Evolutionary conservation across 768 basidiomycete species (phyloP), one percentile per base, ranked within the genome.

Genomic region (Crucibulum laeve): DNA sequence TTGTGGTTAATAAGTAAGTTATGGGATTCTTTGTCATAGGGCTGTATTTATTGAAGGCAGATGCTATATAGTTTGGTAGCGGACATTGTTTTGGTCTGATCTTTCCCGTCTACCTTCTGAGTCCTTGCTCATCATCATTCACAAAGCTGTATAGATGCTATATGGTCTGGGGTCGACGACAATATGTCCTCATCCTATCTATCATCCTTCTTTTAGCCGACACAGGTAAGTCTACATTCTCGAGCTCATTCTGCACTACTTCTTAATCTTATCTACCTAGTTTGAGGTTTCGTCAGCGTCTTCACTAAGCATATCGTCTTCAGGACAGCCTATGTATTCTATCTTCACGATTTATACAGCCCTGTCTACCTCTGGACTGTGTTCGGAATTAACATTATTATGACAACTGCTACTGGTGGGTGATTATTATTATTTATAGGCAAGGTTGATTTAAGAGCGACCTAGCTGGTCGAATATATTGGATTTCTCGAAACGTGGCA

Each of bases 121-220:
- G 10, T 19, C 28, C 10, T 11, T 38, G 18, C 8, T 38, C 19
- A 8, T 11, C 18, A 11, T 17, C 13, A 10, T 28, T 26, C n/a
- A 3, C 1, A 14, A 36, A 53, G 54, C 26, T 55, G 11, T 47
- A 56, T 44, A 48, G 53, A 21, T 54, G 46, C 30, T 56, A 54
- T 33, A 46, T 54, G 11, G 28, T 52, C 17, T 56, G 50, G 50
- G 38, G 34, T 25, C 43, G 39, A 11, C 47, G 44, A 17, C 42
- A 38, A 17, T 45, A 23, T 24, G n/a, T 52, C 11, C 37, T 52
- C 10, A 15, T 50, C 39, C 50, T 25, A 7, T 53, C 50, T 28
- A 43, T 26, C 1, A 4, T 51, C 18, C 42, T 56, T 21, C 40
- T 56, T 7, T 8, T 38, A 13, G 44, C 33, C 21, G 45, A 42